Evolutionary conservation across 306 rosid species (phyloP).

Genomic region (Crataegus laevigata): DNA sequence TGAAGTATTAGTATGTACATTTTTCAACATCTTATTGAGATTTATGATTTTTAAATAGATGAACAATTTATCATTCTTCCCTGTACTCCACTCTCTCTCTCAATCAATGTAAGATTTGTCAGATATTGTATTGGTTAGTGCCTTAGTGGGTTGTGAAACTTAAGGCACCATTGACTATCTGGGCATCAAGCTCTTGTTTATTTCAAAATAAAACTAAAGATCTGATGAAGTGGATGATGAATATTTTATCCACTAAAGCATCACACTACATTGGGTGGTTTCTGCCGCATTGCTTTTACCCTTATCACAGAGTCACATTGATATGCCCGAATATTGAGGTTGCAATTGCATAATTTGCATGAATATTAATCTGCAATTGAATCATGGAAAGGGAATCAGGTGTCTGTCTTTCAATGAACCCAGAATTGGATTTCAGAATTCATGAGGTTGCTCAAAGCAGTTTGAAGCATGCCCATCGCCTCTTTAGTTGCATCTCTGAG

Average conservation of each 20-base stretch:
- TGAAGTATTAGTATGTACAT: too few relatives aligned
- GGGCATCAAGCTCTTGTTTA: not conserved
- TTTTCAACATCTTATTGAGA: not conserved
- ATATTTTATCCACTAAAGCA: slow-evolving; percentile 5
- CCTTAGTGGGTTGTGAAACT: slow-evolving; percentile 1
- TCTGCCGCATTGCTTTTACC: not conserved
- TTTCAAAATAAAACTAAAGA: not conserved
- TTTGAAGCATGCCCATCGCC: slow-evolving; percentile 5
- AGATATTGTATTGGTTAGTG: slow-evolving; percentile 4
- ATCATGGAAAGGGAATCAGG: not conserved
- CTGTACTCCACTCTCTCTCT: not conserved
- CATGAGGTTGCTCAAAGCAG: slow-evolving; percentile 23
- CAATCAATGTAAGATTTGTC: not conserved
- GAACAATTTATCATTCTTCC: not conserved
- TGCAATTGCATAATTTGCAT: too few relatives aligned
- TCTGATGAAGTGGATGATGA: not conserved
- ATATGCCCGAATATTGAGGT: not conserved
- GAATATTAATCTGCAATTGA: not conserved
- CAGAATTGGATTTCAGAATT: slow-evolving; percentile 8
- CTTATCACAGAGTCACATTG: not conserved
- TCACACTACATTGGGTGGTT: not conserved
- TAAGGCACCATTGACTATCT: slow-evolving; percentile 11
- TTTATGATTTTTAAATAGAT: not conserved
- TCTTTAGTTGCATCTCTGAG: slow-evolving; percentile 7
- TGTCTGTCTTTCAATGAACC: slow-evolving; percentile 1